Percentiles rank a stretch among this genome's conserved stretches.
Evolutionary conservation across 345 rosid species (phyloP).

Genomic region (Cardiospermum halicacabum): DNA sequence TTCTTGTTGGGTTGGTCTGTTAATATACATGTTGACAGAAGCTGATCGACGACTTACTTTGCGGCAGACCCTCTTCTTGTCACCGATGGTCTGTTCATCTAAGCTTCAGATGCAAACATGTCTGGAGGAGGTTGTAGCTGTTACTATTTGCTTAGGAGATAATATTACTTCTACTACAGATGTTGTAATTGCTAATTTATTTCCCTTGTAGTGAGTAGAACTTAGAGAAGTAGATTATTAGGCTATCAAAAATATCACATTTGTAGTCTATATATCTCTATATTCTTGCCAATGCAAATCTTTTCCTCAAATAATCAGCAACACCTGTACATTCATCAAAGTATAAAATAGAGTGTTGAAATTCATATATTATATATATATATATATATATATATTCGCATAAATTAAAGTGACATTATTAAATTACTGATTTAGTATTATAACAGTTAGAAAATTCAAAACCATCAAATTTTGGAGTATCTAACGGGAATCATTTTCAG

Average conservation of each 20-base stretch:
- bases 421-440: too few species aligned
- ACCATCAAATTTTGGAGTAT: too few species aligned
- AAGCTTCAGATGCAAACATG: not conserved
- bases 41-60: not conserved
- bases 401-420: too few species aligned
- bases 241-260: not conserved
- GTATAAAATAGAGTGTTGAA: too few species aligned
- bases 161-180: not conserved
- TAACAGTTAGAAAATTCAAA: too few species aligned
- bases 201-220: not conserved
- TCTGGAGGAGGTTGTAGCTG: not conserved
- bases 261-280: not conserved
- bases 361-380: too few species aligned
- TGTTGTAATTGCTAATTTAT: not conserved
- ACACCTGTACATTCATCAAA: too few species aligned
- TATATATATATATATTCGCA: too few species aligned
- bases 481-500: too few species aligned
- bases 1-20: not conserved
- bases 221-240: not conserved
- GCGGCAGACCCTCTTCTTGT: not conserved
- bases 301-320: too few species aligned
- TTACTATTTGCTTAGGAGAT: not conserved
- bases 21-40: slow-evolving; percentile 2
- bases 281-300: not conserved
- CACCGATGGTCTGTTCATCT: not conserved